Base-by-base conservation (phyloP, 768 basidiomycete genomes). In the Panaeolus cyanescens region DNA sequence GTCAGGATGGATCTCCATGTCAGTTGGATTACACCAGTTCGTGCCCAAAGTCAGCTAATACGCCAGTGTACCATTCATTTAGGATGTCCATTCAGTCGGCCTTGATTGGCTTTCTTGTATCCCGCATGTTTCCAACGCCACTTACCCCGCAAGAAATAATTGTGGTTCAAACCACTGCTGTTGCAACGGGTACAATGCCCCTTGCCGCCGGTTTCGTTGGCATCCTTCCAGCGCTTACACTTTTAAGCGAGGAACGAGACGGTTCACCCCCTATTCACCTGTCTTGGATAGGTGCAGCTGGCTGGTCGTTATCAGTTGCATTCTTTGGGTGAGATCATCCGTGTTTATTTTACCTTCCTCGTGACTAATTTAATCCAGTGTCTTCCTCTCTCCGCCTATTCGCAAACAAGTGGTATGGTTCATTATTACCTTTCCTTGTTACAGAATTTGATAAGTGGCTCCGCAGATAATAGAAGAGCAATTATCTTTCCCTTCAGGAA, bases 71-170 rank as follows among this genome's bases (percentile, higher is more conserved):
- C 37, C 36, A 13, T 4, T 31, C 42, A 13, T 19, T 13, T 63
- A 93, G 93, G 93, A 96, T 96, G 95, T 95, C 95, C 8, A 83
- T 96, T 28, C 95, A 98, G 70, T 96, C 95, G 0, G 93, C 96
- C 10, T 82, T 99, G 33, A 89, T 99, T 32, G 96, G 95, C 4
- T 97, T 90, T 72, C 85, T 96, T 4, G 70, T 96, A 54, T 95
- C 95, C 59, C 82, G 86, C 57, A 77, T 92, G 64, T 79, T 95
- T 5, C 87, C 88, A 1, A 80, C 75, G 3, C 90, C 90, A 0
- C 83, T 96, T 32, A 89, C 88, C n/a, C 89, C 95, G 0, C 93
- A 95, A 75, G 94, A 98, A 72, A 90, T 96, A 61, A 90, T 97
- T 19, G 92, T 99, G 0, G 83, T 97, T 2, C 96, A 99, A 71